phyloP scores from a whole-genome alignment of 2,329 filamentous ascomycete genomes.

The Ophiostoma ulmi region DNA sequence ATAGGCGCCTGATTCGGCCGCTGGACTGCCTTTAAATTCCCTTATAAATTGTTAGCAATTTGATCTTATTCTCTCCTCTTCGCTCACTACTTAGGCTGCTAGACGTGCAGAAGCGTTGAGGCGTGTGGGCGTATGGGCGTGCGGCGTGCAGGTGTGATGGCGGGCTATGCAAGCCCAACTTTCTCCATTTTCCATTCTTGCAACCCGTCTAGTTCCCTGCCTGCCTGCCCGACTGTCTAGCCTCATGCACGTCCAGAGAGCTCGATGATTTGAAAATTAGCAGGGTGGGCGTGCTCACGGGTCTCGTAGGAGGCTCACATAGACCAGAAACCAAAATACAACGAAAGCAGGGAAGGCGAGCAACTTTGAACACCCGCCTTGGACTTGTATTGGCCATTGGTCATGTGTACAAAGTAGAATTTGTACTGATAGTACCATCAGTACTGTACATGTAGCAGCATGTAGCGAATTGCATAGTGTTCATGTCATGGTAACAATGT shows the following conservation, averaged over 20 bases:
- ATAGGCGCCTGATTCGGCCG: neutral
- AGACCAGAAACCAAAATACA: neutral
- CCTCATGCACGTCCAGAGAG: neutral
- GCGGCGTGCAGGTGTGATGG: slow-evolving; percentile 32
- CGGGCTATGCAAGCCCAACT: slow-evolving; percentile 30
- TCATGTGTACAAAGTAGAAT: slow-evolving; percentile 1
- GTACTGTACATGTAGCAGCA: neutral
- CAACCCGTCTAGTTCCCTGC: neutral
- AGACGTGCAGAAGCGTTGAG: slow-evolving; percentile 43
- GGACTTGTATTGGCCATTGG: neutral
- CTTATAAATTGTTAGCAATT: neutral
- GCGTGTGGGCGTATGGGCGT: too few relatives aligned
- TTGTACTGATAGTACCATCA: neutral
- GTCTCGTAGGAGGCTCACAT: neutral
- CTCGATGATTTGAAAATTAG: neutral
- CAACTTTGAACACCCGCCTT: neutral
- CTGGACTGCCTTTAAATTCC: neutral
- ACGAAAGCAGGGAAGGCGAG: neutral
- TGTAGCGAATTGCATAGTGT: slow-evolving; percentile 1
- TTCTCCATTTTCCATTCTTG: neutral
- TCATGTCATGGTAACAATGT: neutral
- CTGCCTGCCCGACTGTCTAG: neutral
- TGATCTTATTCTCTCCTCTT: neutral
- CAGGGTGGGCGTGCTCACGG: slow-evolving; percentile 1
- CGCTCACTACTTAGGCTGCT: slow-evolving; percentile 38